Conservation (phyloP, 108 stramenopile species). For the Aurantiochytrium sp. region DNA sequence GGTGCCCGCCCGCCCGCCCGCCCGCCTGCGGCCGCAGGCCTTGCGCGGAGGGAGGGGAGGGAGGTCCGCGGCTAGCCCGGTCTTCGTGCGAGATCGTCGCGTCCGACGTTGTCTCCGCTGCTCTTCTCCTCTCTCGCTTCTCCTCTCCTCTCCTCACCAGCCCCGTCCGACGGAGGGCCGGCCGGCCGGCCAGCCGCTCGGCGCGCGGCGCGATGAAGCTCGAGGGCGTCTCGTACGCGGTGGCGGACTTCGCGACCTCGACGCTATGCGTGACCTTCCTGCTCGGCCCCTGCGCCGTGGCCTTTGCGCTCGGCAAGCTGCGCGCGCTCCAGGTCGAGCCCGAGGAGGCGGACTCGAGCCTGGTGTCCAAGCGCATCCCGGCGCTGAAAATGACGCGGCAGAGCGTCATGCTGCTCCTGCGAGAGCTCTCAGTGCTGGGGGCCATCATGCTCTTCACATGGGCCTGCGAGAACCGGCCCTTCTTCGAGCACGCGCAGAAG, state of each 20-base stretch:
- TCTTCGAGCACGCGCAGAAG: slow-evolving; percentile 47
- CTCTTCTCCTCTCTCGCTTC: no score
- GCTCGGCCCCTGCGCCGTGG: not conserved
- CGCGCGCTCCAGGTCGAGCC: not conserved
- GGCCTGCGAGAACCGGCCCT: slow-evolving; percentile 45
- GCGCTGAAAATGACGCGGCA: slow-evolving; percentile 18
- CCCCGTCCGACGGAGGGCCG: no score
- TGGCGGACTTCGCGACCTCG: not conserved
- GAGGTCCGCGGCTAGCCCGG: no score
- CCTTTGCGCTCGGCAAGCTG: not conserved
- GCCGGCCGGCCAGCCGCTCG: no score
- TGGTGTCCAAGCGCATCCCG: slow-evolving; percentile 9
- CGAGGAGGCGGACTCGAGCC: not conserved
- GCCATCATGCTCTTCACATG: slow-evolving; percentile 39
- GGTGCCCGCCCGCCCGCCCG: no score
- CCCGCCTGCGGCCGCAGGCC: no score
- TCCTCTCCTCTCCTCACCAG: no score
- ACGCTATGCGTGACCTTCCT: not conserved
- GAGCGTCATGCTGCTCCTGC: slow-evolving; percentile 33
- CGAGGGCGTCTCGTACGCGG: slow-evolving; percentile 12
- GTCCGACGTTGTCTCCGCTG: no score
- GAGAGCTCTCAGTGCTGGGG: slow-evolving; percentile 40
- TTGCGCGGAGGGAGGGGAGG: no score
- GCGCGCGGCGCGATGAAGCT: not conserved
- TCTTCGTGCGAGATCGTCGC: no score